Conservation (phyloP, 176 grass and related monocot genomes). For the Cymbopogon citratus region DNA sequence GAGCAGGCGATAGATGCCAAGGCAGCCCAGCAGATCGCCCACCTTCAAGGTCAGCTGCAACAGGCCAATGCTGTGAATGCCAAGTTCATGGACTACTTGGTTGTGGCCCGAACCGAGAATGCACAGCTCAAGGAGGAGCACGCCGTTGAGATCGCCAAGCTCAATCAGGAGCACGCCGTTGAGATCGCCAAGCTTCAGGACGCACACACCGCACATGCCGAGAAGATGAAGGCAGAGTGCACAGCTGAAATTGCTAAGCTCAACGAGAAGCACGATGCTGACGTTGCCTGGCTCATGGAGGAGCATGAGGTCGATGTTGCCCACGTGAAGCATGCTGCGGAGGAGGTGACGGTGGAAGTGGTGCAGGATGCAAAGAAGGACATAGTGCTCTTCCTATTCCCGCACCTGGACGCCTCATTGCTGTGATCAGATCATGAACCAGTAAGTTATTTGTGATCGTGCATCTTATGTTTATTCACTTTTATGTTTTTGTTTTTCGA, state of each 20-base stretch:
- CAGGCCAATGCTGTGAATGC: no score
- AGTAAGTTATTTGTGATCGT: background rate
- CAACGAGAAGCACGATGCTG: no score
- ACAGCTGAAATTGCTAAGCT: no score
- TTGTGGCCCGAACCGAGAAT: no score
- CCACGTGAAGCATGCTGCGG: background rate
- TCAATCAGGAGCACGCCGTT: background rate
- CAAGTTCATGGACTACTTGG: no score
- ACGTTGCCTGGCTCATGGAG: background rate
- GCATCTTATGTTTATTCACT: background rate
- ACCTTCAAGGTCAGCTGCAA: no score
- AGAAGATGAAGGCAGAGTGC: no score
- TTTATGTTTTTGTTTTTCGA: background rate
- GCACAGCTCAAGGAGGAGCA: no score
- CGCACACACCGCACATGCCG: no score
- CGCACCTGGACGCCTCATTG: background rate
- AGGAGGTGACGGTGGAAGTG: background rate
- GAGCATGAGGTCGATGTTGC: background rate
- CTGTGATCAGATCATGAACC: background rate
- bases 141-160: background rate
- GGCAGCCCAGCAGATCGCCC: no score
- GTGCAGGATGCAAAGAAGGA: background rate
- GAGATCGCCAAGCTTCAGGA: background rate
- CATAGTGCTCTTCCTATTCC: background rate
- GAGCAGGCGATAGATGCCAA: no score